Evolutionary conservation across 371 early-diverging fungal species (phyloP).

Genomic region (Encephalitozoon romaleae): DNA sequence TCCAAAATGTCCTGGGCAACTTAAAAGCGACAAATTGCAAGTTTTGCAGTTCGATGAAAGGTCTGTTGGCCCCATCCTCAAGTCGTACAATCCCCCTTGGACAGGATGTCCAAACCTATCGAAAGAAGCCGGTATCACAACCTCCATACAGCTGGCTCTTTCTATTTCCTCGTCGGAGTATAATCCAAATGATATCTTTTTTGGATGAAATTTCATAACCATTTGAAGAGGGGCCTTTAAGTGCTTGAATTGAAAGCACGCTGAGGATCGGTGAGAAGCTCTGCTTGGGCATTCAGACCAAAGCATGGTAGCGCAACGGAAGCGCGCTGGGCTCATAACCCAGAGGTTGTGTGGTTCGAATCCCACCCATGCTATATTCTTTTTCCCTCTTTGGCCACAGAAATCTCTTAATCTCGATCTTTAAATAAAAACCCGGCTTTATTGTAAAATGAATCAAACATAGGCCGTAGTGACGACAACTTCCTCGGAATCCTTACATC

Average conservation of each 20-base stretch:
- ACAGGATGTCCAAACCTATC: constrained; percentile 82
- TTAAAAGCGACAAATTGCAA: constrained; percentile 44
- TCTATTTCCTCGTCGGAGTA: constrained; percentile 79
- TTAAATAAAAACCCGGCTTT: neutral
- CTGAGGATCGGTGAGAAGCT: neutral
- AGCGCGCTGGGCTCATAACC: constrained; percentile 64
- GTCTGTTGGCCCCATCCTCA: constrained; percentile 82
- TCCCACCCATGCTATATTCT: constrained; percentile 59
- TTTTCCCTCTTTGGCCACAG: neutral
- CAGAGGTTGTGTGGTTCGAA: constrained; percentile 63
- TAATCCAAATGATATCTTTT: constrained; percentile 61
- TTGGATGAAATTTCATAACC: constrained; percentile 23
- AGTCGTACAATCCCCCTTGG: constrained; percentile 83
- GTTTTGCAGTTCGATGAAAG: constrained; percentile 63
- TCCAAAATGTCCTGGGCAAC: constrained; percentile 62
- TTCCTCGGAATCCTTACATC: neutral
- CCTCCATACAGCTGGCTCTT: constrained; percentile 79
- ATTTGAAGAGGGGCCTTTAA: constrained; percentile 1
- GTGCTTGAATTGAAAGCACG: neutral
- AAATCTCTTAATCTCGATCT: neutral
- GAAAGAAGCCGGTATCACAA: constrained; percentile 75
- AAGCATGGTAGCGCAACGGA: constrained; percentile 63
- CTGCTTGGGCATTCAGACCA: neutral
- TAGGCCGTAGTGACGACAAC: neutral
- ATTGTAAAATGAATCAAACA: neutral